A percentile compares a stretch with the other conserved stretches of the same genome.
These are phyloP conservation scores for Bolboschoenoplectus hybrid DNA, from an alignment of 202 grass and related monocot species.

Conservation along the genomic window DNA sequence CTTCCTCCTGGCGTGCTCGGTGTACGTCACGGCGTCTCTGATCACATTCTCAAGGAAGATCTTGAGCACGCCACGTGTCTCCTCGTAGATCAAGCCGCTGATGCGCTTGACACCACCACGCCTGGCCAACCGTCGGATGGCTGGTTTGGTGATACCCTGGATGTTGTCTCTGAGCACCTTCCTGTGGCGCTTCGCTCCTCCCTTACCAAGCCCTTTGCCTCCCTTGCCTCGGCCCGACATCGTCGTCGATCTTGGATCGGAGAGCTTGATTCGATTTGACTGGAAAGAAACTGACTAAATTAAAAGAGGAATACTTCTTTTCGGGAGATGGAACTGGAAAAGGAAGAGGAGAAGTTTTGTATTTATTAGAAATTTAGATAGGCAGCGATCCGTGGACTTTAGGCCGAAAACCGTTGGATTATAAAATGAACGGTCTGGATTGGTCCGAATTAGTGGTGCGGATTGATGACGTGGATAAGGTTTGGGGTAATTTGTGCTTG, in stretches of 20 bases:
- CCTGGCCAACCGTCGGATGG: too few species aligned
- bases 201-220: too few species aligned
- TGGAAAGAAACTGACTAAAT: neutral
- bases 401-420: neutral
- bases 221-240: too few species aligned
- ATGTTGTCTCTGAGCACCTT: too few species aligned
- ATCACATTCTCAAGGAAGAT: too few species aligned
- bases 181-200: too few species aligned
- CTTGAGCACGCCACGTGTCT: too few species aligned
- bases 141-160: too few species aligned
- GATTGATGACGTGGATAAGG: constrained; percentile 33
- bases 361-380: neutral
- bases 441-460: neutral
- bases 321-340: neutral
- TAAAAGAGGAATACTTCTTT: neutral
- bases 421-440: neutral
- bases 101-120: too few species aligned
- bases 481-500: neutral
- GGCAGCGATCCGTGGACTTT: neutral
- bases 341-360: neutral
- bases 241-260: constrained; percentile 37
- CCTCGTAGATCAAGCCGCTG: too few species aligned
- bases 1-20: too few species aligned
- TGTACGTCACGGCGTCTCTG: too few species aligned
- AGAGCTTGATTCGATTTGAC: neutral